A percentile compares a stretch with the other conserved stretches of the same genome.
These are phyloP conservation scores for Capsicum chinense DNA, from an alignment of 257 asterid species.

Conservation along the genomic window DNA sequence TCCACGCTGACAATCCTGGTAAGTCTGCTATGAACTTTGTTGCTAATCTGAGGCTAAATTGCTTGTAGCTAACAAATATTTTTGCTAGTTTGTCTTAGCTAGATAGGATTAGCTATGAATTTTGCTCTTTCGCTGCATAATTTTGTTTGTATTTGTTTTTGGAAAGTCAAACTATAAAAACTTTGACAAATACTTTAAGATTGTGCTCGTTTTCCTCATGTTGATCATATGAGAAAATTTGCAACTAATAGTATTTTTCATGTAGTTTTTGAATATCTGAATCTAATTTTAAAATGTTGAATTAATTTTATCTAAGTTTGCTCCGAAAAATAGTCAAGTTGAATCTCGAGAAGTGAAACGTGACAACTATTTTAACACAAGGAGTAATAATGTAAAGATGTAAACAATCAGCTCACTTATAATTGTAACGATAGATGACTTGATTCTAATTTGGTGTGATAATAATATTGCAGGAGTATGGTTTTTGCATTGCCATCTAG, in stretches of 20 bases:
- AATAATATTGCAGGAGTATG: slow-evolving; percentile 60
- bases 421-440: background rate
- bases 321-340: background rate
- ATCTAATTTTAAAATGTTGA: background rate
- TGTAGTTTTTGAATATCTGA: background rate
- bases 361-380: too few species aligned
- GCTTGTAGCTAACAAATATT: background rate
- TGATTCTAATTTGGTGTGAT: background rate
- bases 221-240: background rate
- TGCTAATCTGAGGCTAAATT: background rate
- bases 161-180: fast-evolving
- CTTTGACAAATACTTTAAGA: background rate
- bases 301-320: background rate
- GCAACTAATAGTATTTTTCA: background rate
- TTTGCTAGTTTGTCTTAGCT: background rate
- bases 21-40: background rate
- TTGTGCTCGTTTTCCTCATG: background rate
- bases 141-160: background rate
- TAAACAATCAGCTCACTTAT: too few species aligned
- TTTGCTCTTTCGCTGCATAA: background rate
- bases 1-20: slow-evolving; percentile 95
- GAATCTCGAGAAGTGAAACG: background rate
- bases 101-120: background rate
- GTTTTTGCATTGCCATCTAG: slow-evolving; percentile 95
- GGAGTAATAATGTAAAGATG: too few species aligned